A percentile compares a stretch with the other conserved stretches of the same genome.
These are phyloP conservation scores for Marchantia paleacea DNA, from an alignment of 225 moss, liverwort and hornwort genomes.

Conservation along the genomic window DNA sequence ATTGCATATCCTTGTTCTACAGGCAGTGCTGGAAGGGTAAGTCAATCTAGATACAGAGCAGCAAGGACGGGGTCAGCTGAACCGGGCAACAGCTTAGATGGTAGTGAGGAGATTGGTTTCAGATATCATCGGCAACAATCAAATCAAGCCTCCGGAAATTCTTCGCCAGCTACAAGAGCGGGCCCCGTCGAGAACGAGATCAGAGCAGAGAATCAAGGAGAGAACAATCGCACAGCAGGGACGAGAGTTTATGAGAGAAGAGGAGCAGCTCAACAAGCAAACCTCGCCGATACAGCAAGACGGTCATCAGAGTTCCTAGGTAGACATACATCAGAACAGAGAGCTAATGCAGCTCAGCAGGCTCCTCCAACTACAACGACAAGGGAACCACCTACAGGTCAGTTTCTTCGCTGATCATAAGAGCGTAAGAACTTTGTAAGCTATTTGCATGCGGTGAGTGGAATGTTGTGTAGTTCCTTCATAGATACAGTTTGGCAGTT, in stretches of 20 bases:
- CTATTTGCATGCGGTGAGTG: background rate
- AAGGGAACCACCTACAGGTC: constrained; percentile 26
- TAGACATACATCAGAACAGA: constrained; percentile 4
- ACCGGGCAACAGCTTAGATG: constrained; percentile 29
- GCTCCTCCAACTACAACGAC: constrained; percentile 10
- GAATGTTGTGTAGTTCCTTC: background rate
- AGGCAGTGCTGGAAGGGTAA: constrained; percentile 42
- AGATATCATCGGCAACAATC: constrained; percentile 31
- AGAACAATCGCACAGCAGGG: background rate
- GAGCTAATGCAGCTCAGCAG: constrained; percentile 13
- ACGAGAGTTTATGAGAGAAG: constrained; percentile 9
- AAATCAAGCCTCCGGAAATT: constrained; percentile 27
- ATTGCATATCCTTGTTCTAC: background rate
- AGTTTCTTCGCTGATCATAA: constrained; percentile 1
- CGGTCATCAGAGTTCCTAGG: background rate
- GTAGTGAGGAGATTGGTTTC: constrained; percentile 43
- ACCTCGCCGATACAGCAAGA: background rate
- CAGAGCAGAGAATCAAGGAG: constrained; percentile 2
- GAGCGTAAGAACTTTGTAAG: background rate
- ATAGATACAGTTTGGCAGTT: background rate
- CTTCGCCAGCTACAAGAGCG: constrained; percentile 21
- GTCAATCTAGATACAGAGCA: constrained; percentile 21
- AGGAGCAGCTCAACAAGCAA: constrained; percentile 3
- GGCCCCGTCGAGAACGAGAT: constrained; percentile 4
- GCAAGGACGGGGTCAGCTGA: constrained; percentile 23